phyloP scores from a whole-genome alignment of 2,329 filamentous ascomycete genomes.

The Aspergillus puulaauensis region DNA sequence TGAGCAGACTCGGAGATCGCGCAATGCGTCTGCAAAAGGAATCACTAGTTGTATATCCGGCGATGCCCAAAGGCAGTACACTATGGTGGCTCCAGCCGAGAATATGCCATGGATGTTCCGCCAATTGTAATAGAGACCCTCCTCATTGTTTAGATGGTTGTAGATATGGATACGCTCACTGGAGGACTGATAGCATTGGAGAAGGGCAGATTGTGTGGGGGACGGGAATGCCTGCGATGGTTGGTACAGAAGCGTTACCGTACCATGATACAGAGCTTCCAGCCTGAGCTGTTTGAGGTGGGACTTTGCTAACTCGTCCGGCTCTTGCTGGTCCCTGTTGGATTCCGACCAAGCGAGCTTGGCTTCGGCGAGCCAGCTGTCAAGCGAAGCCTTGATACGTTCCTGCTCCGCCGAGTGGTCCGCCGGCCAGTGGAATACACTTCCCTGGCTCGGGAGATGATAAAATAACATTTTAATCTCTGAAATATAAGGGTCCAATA shows the following conservation, averaged over 20 bases:
- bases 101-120: conserved; percentile 41
- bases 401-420: conserved; percentile 18
- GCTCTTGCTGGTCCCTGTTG: neutral
- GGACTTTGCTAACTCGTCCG: conserved; percentile 7
- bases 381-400: conserved; percentile 20
- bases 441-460: conserved; percentile 20
- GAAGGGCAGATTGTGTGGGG: conserved; percentile 29
- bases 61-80: conserved; percentile 42
- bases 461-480: conserved; percentile 31
- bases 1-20: conserved; percentile 33
- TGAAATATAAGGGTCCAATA: conserved; percentile 24
- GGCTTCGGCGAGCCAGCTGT: conserved; percentile 21
- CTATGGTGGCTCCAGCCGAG: conserved; percentile 37
- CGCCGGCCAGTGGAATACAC: conserved; percentile 20
- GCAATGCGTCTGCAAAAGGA: conserved; percentile 22
- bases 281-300: conserved; percentile 25
- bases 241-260: conserved; percentile 37
- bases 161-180: conserved; percentile 30
- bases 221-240: conserved; percentile 36
- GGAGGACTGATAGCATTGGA: conserved; percentile 31
- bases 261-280: conserved; percentile 33
- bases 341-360: neutral
- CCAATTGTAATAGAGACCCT: conserved; percentile 35
- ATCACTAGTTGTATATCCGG: conserved; percentile 24
- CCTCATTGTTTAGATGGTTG: conserved; percentile 29